Conservation (phyloP, 1,284 basidiomycete species). For the Tetrapyrgos nigripes region DNA sequence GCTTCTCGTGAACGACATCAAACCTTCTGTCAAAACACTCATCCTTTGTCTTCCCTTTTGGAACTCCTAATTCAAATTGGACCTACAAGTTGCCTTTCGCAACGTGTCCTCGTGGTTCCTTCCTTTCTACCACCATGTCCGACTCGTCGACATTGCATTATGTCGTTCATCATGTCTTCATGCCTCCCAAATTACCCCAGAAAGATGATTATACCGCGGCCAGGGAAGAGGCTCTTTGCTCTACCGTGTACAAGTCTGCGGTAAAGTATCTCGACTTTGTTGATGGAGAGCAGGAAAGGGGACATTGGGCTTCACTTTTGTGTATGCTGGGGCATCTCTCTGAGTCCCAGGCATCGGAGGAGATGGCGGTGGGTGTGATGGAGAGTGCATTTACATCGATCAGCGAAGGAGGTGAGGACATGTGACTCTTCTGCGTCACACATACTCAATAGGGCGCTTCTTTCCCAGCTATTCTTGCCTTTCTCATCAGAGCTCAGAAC, state of each 20-base stretch:
- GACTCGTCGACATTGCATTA: constrained; percentile 29
- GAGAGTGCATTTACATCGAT: constrained; percentile 18
- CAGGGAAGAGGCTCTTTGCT: background rate
- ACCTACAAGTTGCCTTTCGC: no score
- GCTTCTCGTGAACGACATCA: no score
- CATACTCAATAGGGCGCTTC: constrained; percentile 26
- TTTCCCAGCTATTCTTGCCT: constrained; percentile 26
- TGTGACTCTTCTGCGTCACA: background rate
- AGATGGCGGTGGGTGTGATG: constrained; percentile 4
- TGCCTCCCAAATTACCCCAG: constrained; percentile 48
- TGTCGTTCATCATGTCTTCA: constrained; percentile 45
- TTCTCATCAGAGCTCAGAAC: constrained; percentile 47
- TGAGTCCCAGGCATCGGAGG: background rate
- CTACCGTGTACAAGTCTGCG: background rate
- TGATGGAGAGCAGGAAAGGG: background rate
- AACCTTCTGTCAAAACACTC: no score
- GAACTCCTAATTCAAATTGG: no score
- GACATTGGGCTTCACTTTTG: constrained; percentile 29
- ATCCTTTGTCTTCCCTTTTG: no score
- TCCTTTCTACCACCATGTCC: background rate
- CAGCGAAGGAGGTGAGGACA: constrained; percentile 24
- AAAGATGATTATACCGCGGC: constrained; percentile 30
- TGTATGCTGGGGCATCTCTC: constrained; percentile 30
- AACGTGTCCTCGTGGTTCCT: no score
- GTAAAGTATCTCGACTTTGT: background rate